Evolutionary conservation across 1,284 basidiomycete genomes (phyloP), one percentile per base, ranked within the genome.

Genomic region (Abortiporus biennis): DNA sequence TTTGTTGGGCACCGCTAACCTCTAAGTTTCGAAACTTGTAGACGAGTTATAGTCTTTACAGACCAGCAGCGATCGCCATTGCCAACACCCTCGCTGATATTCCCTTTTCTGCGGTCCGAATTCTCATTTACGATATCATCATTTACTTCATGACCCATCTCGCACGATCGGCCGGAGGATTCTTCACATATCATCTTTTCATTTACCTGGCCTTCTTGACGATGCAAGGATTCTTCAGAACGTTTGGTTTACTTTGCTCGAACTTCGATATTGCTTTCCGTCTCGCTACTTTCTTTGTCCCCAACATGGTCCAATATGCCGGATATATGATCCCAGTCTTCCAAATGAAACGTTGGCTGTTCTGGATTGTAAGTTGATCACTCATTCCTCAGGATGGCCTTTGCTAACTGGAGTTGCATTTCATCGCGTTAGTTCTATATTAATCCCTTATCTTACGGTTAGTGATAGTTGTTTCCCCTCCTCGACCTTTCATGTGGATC

Each of bases 291-390:
- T 77, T 85, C 64, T 80, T 83, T 63, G 66, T 84, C 35, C 69
- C 75, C 34, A 84, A 74, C 61, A 82, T 78, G 71, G 65, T 74
- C 48, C 69, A 71, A 60, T 85, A 83, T 50, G 69, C 70, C 12
- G 86, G 86, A 2, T 90, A 88, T 57, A 78, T 84, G 45, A 76
- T 88, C 48, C 84, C 84, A 1, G 72, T 81, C 6, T 72, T 74
- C 49, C 68, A 75, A 45, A 92, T 94, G 89, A 85, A 90, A 59
- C 68, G 86, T 40, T 94, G 90, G 90, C 60, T 93, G 13, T 90
- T 87, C 68, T 92, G 90, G 89, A 78, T 91, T 34, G 80, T 80
- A 52, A 55, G 74, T 42, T 5, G 6, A 24, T 30, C 33, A 5
- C 36, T 19, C 23, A 25, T 13, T 25, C 6, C 24, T 31, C 9